phyloP scores from a whole-genome alignment of 192 early-diverging fungal genomes.

The Pilobolus umbonatus region DNA sequence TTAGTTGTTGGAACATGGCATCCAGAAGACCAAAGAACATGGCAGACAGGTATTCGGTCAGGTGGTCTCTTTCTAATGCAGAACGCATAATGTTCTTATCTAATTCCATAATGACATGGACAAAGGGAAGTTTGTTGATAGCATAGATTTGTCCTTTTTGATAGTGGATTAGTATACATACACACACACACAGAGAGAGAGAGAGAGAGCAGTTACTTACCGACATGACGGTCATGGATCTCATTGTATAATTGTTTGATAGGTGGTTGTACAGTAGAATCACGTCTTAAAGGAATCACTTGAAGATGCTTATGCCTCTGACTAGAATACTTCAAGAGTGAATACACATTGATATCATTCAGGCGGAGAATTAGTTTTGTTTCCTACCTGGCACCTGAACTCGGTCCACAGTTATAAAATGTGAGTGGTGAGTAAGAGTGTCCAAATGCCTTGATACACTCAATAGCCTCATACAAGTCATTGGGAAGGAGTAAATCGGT shows the following conservation, averaged over 20 bases:
- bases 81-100: conserved; percentile 16
- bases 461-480: conserved; percentile 38
- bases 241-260: conserved; percentile 36
- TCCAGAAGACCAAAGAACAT: conserved; percentile 47
- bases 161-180: background rate
- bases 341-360: background rate
- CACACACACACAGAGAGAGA: background rate
- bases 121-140: conserved; percentile 38
- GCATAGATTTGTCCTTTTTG: conserved; percentile 43
- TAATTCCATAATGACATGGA: conserved; percentile 36
- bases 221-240: conserved; percentile 31
- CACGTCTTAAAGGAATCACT: conserved; percentile 36
- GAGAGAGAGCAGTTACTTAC: conserved; percentile 21
- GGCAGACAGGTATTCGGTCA: conserved; percentile 41
- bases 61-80: conserved; percentile 6
- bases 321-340: conserved; percentile 17
- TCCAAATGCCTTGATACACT: conserved; percentile 31
- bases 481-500: conserved; percentile 41
- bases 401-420: conserved; percentile 54
- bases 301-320: conserved; percentile 61
- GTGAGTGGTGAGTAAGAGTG: conserved; percentile 32
- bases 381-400: conserved; percentile 47
- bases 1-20: conserved; percentile 42
- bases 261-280: conserved; percentile 25
- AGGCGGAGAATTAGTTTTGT: background rate